These are phyloP conservation scores for Aspergillus intermedius DNA, from an alignment of 2,329 filamentous ascomycete genomes.

Conservation along the genomic window DNA sequence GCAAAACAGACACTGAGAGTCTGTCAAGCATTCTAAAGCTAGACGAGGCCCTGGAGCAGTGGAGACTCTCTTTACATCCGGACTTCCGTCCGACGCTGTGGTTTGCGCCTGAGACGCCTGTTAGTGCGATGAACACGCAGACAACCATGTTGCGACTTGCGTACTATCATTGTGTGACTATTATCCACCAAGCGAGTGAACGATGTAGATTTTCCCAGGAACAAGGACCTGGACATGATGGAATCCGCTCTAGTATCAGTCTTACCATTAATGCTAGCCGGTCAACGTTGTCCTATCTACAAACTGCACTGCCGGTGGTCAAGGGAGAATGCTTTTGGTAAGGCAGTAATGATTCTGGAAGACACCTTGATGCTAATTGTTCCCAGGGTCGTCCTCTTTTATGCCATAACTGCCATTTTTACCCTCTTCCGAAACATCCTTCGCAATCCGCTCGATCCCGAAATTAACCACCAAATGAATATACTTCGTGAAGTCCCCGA, in stretches of 20 bases:
- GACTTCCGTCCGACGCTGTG: conserved; percentile 39
- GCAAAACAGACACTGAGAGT: conserved; percentile 44
- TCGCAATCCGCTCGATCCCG: conserved; percentile 31
- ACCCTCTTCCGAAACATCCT: conserved; percentile 47
- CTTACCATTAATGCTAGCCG: neutral
- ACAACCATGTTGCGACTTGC: conserved; percentile 42
- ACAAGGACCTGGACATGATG: neutral
- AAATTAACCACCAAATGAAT: conserved; percentile 34
- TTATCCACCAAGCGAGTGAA: conserved; percentile 46
- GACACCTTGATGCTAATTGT: neutral
- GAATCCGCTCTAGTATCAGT: neutral
- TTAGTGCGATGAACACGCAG: conserved; percentile 29
- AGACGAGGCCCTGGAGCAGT: conserved; percentile 47
- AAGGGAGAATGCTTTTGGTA: neutral
- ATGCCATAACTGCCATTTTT: conserved; percentile 45
- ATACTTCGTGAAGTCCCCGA: conserved; percentile 23
- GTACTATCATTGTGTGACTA: conserved; percentile 46
- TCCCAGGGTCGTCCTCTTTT: conserved; percentile 45
- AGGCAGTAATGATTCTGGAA: neutral
- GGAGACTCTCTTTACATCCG: conserved; percentile 40
- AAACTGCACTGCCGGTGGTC: neutral
- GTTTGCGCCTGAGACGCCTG: conserved; percentile 16
- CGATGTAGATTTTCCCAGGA: conserved; percentile 32
- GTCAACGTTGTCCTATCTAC: neutral
- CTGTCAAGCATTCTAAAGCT: conserved; percentile 45